A percentile compares a stretch with the other conserved stretches of the same genome.
These are phyloP conservation scores for Fusarium albosuccineum DNA, from an alignment of 2,329 filamentous ascomycete genomes.

Conservation along the genomic window DNA sequence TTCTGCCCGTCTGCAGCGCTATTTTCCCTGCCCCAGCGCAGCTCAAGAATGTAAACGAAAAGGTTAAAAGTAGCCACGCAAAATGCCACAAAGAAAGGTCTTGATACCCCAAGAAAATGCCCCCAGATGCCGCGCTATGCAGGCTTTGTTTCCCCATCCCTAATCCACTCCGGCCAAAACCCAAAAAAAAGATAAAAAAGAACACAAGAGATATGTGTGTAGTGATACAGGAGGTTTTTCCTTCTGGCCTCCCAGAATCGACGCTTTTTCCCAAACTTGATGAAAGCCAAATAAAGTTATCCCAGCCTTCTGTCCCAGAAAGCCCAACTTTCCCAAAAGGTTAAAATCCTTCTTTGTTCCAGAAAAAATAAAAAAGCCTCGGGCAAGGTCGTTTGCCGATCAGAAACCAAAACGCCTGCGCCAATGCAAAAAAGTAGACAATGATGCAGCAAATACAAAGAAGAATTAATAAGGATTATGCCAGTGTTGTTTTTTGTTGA, in stretches of 20 bases:
- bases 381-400: background rate
- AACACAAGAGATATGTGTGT: constrained; percentile 14
- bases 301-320: constrained; percentile 1
- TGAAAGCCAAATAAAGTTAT: constrained; percentile 6
- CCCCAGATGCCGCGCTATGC: constrained; percentile 20
- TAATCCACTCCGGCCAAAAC: constrained; percentile 13
- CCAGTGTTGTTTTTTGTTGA: constrained; percentile 6
- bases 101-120: background rate
- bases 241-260: constrained; percentile 3
- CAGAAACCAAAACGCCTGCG: constrained; percentile 33
- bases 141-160: constrained; percentile 10
- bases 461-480: constrained; percentile 37
- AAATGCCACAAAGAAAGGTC: background rate
- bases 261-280: constrained; percentile 17
- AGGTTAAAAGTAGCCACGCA: constrained; percentile 28
- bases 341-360: constrained; percentile 18
- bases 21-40: constrained; percentile 25
- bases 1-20: constrained; percentile 8
- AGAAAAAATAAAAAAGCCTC: background rate
- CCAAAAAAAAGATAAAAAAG: constrained; percentile 22
- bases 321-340: constrained; percentile 10
- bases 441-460: constrained; percentile 9
- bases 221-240: constrained; percentile 22
- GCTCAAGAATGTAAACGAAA: constrained; percentile 41
- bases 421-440: constrained; percentile 33